phyloP scores from a whole-genome alignment of 176 grass and related monocot genomes.

The Coix lacrymajobi region DNA sequence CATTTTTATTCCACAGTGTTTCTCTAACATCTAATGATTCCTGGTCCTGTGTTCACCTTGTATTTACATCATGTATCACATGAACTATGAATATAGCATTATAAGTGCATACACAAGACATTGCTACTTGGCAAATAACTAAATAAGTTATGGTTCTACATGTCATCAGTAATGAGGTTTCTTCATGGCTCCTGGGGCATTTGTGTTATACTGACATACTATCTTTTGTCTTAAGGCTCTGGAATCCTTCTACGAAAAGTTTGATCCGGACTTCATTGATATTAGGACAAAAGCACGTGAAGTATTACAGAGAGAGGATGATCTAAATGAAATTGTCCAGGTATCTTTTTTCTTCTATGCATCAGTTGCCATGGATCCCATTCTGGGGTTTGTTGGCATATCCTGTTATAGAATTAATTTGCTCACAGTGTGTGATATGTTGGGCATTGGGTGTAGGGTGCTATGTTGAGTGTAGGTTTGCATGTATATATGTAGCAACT shows the following conservation, averaged over 20 bases:
- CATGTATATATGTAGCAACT: background rate
- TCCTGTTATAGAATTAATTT: background rate
- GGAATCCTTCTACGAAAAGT: constrained; percentile 70
- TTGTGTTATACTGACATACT: background rate
- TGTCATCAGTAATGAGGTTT: background rate
- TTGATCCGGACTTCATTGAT: constrained; percentile 80
- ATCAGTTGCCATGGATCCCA: background rate
- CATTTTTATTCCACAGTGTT: background rate
- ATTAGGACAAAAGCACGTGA: constrained; percentile 95
- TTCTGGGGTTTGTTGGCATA: background rate
- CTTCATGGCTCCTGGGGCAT: background rate
- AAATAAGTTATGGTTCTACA: background rate
- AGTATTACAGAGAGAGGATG: constrained; percentile 86
- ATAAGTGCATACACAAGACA: background rate
- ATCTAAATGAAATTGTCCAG: constrained; percentile 97
- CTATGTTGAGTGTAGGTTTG: background rate
- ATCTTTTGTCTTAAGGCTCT: constrained; percentile 51
- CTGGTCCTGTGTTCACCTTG: background rate
- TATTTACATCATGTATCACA: background rate
- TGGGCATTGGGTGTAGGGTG: background rate
- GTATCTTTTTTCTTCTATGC: constrained; percentile 43
- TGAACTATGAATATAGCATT: background rate
- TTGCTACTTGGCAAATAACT: background rate
- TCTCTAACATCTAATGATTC: background rate
- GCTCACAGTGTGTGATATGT: background rate